Evolutionary conservation across 768 basidiomycete genomes (phyloP).

Genomic region (Rhizopogon vulgaris): DNA sequence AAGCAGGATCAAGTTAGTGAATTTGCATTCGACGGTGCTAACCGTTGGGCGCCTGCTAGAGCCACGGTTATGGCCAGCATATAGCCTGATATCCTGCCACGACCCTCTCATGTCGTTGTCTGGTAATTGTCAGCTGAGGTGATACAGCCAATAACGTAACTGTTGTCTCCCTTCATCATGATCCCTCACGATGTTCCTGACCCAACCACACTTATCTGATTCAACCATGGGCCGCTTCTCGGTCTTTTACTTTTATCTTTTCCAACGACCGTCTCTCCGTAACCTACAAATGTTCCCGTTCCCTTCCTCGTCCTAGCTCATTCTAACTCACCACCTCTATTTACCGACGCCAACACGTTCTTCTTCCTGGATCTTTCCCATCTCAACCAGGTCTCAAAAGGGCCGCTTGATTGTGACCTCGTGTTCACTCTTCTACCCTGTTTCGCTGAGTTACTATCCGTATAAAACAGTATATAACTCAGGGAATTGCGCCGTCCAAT

Average conservation of each 20-base stretch:
- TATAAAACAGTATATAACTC: constrained; percentile 35
- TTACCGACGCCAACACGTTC: constrained; percentile 9
- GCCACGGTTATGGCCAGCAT: constrained; percentile 1
- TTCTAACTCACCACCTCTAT: constrained; percentile 8
- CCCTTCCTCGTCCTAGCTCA: background rate
- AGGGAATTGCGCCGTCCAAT: constrained; percentile 31
- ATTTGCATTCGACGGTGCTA: background rate
- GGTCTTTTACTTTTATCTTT: constrained; percentile 8
- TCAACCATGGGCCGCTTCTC: constrained; percentile 12
- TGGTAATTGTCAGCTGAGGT: constrained; percentile 5
- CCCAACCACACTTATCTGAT: constrained; percentile 12
- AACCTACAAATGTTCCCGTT: constrained; percentile 10
- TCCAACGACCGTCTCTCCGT: constrained; percentile 5
- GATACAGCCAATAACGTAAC: constrained; percentile 27
- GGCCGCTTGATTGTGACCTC: constrained; percentile 28
- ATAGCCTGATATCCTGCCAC: background rate
- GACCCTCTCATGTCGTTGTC: constrained; percentile 5
- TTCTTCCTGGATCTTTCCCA: constrained; percentile 15
- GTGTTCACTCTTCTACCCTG: constrained; percentile 32
- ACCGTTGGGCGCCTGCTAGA: background rate
- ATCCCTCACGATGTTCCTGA: constrained; percentile 13
- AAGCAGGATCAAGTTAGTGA: background rate
- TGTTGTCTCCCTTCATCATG: constrained; percentile 12
- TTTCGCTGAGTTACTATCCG: constrained; percentile 34
- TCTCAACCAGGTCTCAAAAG: constrained; percentile 19